Evolutionary conservation across 306 rosid genomes (phyloP), one percentile per base, ranked within the genome.

Genomic region (Bauhinia variegata): DNA sequence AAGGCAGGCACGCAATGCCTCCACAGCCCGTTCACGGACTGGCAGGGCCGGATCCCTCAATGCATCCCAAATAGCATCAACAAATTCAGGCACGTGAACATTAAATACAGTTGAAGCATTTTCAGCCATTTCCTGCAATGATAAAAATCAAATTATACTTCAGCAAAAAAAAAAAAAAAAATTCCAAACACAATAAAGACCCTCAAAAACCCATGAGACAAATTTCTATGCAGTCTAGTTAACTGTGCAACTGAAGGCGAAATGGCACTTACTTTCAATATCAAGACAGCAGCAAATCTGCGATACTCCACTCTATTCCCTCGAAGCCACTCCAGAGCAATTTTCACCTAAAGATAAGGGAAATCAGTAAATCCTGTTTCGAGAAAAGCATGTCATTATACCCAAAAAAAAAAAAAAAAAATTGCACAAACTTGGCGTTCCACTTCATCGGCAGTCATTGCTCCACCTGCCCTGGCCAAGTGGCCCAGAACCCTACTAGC

Each of bases 51-150:
- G 97, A 83, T 93, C 99, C 72, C 99, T 86, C 83, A 93, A 71
- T 63, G 99, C 96, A 83, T 88, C 96, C 99, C 99, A 93, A 13
- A 93, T 93, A 56, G 95, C 96, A 19, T 93, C 97, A n/a, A 93
- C 92, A 83, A 93, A 93, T 72, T 90, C 99, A 33, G 97, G 86
- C 34, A 93, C 99, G 60, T 93, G 99, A 53, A 93, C 99, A 86
- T 93, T 90, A 76, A 93, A 93, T 23, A 89, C 91, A 5, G 99
- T 88, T 9, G 99, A 93, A 82, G 97, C 99, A 79, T 90, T 88
- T 83, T 93, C 99, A 16, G 99, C 99, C 99, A 93, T 93, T 85
- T 93, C 99, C 99, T 93, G 70, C 75, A 50, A 52, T 43, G 67
- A 47, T 36, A 70, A 80, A 60, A 74, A 75, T 19, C 37, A 62